A percentile compares a stretch with the other conserved stretches of the same genome.
These are phyloP conservation scores for Leccinum huronense DNA, from an alignment of 1,284 basidiomycete genomes.

Conservation along the genomic window DNA sequence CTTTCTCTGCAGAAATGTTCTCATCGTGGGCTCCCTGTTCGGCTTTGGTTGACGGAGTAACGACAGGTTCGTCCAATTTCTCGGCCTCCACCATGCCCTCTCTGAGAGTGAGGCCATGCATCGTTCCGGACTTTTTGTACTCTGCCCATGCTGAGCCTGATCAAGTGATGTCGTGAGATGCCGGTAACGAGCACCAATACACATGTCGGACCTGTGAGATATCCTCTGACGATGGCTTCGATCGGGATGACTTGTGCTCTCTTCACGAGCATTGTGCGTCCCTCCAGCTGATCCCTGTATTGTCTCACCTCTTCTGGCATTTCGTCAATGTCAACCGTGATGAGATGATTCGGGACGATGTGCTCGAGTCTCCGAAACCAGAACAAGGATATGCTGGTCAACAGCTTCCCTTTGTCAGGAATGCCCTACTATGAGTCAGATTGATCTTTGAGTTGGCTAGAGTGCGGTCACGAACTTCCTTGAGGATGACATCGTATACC, in stretches of 20 bases:
- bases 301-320: slow-evolving; percentile 74
- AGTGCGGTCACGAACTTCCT: slow-evolving; percentile 63
- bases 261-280: slow-evolving; percentile 87
- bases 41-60: slow-evolving; percentile 98
- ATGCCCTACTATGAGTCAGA: slow-evolving; percentile 65
- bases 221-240: slow-evolving; percentile 97
- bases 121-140: slow-evolving; percentile 85
- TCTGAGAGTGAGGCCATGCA: slow-evolving; percentile 83
- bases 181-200: neutral
- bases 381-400: slow-evolving; percentile 90
- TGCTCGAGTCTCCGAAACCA: slow-evolving; percentile 87
- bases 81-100: slow-evolving; percentile 83
- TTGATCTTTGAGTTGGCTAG: slow-evolving; percentile 3
- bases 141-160: slow-evolving; percentile 94
- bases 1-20: slow-evolving; percentile 92
- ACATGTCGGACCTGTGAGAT: slow-evolving; percentile 76
- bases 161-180: slow-evolving; percentile 13
- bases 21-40: slow-evolving; percentile 95
- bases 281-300: slow-evolving; percentile 74
- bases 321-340: slow-evolving; percentile 69
- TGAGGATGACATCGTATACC: slow-evolving; percentile 94
- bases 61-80: slow-evolving; percentile 80
- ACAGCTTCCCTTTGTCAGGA: slow-evolving; percentile 88
- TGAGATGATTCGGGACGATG: slow-evolving; percentile 86
- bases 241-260: slow-evolving; percentile 90